Evolutionary conservation across 495 filamentous ascomycete species (phyloP).

Genomic region (Polyplosphaeria fusca): DNA sequence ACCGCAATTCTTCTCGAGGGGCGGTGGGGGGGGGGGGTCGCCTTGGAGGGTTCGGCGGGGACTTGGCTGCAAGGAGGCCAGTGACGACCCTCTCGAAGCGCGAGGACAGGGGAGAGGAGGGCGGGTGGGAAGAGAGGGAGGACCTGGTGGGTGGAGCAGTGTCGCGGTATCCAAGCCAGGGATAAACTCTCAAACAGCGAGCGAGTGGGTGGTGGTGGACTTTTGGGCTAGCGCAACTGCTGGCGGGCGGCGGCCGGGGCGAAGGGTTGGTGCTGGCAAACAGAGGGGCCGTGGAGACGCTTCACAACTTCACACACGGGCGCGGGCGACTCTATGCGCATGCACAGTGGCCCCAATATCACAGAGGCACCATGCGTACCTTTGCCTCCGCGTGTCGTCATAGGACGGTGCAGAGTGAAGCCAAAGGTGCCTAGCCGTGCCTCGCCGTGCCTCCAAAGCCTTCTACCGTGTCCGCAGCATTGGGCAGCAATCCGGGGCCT

Average conservation of each 20-base stretch:
- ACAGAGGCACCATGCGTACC: too few species aligned
- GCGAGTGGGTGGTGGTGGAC: constrained; percentile 6
- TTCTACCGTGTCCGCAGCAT: too few species aligned
- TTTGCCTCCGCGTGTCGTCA: too few species aligned
- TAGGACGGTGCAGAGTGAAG: too few species aligned
- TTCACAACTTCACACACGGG: too few species aligned
- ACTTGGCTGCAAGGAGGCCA: not conserved
- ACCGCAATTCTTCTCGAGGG: constrained; percentile 23
- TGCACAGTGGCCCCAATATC: not conserved
- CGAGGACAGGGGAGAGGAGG: not conserved
- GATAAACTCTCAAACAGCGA: constrained; percentile 19
- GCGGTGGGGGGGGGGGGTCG: not conserved
- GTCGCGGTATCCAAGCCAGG: constrained; percentile 6
- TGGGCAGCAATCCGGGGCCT: too few species aligned
- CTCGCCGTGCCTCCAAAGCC: too few species aligned
- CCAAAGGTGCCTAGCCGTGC: too few species aligned
- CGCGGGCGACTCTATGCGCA: not conserved
- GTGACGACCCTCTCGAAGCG: not conserved
- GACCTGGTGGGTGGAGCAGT: not conserved
- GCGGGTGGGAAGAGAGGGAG: not conserved
- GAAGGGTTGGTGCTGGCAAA: too few species aligned
- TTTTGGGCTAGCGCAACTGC: not conserved
- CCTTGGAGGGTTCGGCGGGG: constrained; percentile 6
- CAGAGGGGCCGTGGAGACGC: too few species aligned
- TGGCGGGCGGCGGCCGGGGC: too few species aligned